These are phyloP conservation scores for Penicillium odoratum DNA, from an alignment of 495 filamentous ascomycete genomes.

Conservation along the genomic window DNA sequence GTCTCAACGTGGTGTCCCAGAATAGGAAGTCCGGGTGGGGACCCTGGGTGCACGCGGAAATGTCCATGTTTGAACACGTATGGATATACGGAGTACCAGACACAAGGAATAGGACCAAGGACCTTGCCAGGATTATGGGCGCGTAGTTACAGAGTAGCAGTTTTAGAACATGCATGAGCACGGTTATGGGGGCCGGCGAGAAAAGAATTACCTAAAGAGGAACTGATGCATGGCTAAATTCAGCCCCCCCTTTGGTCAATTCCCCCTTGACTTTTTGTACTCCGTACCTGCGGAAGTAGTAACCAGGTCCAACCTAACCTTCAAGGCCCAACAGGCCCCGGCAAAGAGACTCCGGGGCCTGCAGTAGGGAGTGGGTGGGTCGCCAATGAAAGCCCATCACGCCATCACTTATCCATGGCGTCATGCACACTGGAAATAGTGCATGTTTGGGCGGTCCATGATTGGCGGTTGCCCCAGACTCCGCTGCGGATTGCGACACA, in stretches of 20 bases:
- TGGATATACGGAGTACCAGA: too few species aligned
- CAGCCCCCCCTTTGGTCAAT: not conserved
- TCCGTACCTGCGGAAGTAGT: slow-evolving; percentile 14
- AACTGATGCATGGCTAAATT: not conserved
- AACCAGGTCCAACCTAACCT: slow-evolving; percentile 4
- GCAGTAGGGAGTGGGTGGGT: slow-evolving; percentile 18
- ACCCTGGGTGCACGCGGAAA: not conserved
- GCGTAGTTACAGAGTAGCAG: not conserved
- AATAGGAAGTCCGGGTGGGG: not conserved
- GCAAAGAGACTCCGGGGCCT: slow-evolving; percentile 25
- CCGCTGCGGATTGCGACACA: slow-evolving; percentile 29
- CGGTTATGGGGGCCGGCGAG: not conserved
- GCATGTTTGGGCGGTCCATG: slow-evolving; percentile 16
- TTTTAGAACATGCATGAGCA: not conserved
- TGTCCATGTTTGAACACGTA: not conserved
- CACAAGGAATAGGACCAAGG: not conserved
- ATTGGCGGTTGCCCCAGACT: slow-evolving; percentile 32
- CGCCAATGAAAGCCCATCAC: slow-evolving; percentile 34
- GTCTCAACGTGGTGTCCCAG: slow-evolving; percentile 9
- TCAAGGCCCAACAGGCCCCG: slow-evolving; percentile 2
- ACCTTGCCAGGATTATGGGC: not conserved
- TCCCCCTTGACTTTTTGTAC: not conserved
- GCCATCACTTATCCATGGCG: slow-evolving; percentile 35
- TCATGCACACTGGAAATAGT: slow-evolving; percentile 44
- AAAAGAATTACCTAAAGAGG: not conserved